Evolutionary conservation across 1,139 yeast species (phyloP), one percentile per base, ranked within the genome.

Genomic region (Magnusiomyces suaveolens): DNA sequence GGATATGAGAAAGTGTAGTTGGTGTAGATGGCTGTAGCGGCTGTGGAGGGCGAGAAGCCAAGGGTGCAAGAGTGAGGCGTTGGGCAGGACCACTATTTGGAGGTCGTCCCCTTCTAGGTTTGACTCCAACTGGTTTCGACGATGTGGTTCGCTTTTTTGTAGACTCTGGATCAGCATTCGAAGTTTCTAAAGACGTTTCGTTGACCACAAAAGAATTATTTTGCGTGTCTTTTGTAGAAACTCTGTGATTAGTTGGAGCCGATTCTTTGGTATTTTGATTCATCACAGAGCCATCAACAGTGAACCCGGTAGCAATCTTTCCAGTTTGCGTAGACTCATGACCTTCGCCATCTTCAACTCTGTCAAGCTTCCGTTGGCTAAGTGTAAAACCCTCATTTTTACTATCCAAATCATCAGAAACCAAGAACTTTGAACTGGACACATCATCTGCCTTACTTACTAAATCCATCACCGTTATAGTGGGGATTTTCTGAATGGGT

Each of bases 81-180:
- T 50, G 55, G 2, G 52, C 53, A 10, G 57, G 55, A 1, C 48
- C 55, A 43, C 55, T 52, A 32, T 55, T 55, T 12, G 57, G 57
- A 10, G 57, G 57, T 33, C 57, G 43, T 2, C 57, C 57, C 20
- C 57, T 50, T 25, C 54, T 50, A 12, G 57, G 55, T 43, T 55
- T 55, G 16, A 38, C 33, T 2, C 46, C 41, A 36, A 36, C 41
- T 8, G 41, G 41, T 36, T 36, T 36, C 12, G 33, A 6, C 33
- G 6, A 6, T 6, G 33, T 12, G 6, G 33, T 12, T 12, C 33
- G 33, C 12, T 29, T 29, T 12, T 29, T 29, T 29, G 33, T 12
- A 29, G 33, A 29, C 10, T 29, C 33, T 12, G 33, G 33, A 29
- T 29, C 33, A 29, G 33, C 12, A 29, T 6, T 29, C 6, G 33